Percentiles rank a stretch among this genome's conserved stretches.
These are phyloP conservation scores for Bromus sterilis DNA, from an alignment of 176 grass and related monocot genomes.

Conservation along the genomic window DNA sequence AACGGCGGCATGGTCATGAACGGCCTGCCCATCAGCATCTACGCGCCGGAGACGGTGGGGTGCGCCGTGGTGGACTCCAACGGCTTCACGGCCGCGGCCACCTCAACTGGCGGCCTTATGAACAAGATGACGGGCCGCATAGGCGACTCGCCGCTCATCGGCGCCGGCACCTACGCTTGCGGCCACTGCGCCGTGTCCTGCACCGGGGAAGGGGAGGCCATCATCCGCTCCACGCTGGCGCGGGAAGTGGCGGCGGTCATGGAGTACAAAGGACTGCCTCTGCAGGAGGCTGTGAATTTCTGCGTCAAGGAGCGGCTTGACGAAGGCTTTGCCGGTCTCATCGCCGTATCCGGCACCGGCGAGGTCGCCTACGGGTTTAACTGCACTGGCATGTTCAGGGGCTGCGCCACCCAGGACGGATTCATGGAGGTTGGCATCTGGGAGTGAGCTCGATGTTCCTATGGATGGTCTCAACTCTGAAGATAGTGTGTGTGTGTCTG, in stretches of 20 bases:
- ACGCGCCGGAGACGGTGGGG: conserved; percentile 86
- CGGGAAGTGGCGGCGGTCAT: conserved; percentile 80
- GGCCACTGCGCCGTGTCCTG: conserved; percentile 60
- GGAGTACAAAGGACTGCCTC: conserved; percentile 74
- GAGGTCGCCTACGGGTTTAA: conserved; percentile 75
- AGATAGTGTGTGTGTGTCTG: not conserved
- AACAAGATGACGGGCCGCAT: conserved; percentile 93
- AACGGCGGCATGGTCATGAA: conserved; percentile 56
- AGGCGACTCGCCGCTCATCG: conserved; percentile 89
- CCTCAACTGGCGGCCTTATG: conserved; percentile 86
- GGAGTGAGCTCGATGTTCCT: too few relatives aligned
- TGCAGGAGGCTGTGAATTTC: conserved; percentile 73
- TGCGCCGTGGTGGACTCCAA: conserved; percentile 63
- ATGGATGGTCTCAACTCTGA: too few relatives aligned
- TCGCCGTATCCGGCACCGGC: conserved; percentile 60
- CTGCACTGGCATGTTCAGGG: conserved; percentile 85
- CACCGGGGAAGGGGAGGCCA: conserved; percentile 91
- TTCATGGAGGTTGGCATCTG: conserved; percentile 94
- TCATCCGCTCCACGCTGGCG: conserved; percentile 82
- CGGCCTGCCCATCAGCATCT: conserved; percentile 87
- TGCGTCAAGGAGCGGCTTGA: conserved; percentile 71
- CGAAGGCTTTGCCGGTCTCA: conserved; percentile 60
- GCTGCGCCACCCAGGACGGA: conserved; percentile 63
- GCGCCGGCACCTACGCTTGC: conserved; percentile 81
- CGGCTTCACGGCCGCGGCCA: conserved; percentile 56